These are phyloP conservation scores for Tricholoma terreum DNA, from an alignment of 768 basidiomycete species.

Conservation along the genomic window DNA sequence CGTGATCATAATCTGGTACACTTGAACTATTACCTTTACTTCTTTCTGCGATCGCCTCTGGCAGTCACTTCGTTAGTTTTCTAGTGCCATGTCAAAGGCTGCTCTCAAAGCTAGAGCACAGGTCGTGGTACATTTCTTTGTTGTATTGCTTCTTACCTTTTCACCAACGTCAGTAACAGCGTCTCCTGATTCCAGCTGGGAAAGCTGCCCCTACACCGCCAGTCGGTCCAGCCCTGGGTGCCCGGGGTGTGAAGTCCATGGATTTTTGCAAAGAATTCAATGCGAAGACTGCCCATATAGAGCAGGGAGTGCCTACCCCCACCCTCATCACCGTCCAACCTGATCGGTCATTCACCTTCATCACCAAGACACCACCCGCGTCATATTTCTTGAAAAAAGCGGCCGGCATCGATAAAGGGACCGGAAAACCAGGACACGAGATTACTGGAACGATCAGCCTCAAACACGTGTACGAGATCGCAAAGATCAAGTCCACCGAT, in stretches of 20 bases:
- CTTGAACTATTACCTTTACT: too few species aligned
- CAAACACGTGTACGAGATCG: conserved; percentile 98
- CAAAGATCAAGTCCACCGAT: conserved; percentile 93
- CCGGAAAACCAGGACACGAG: conserved; percentile 78
- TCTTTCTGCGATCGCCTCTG: too few species aligned
- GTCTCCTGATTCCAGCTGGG: conserved; percentile 85
- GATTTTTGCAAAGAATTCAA: conserved; percentile 99
- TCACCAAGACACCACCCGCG: conserved; percentile 88
- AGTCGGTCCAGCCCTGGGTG: conserved; percentile 95
- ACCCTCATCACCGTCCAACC: conserved; percentile 93
- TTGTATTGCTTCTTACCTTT: conserved; percentile 1
- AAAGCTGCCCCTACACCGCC: conserved; percentile 96
- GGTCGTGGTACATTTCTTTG: conserved; percentile 58
- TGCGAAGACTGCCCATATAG: conserved; percentile 88
- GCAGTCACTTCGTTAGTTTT: conserved; percentile 1
- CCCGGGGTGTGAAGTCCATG: conserved; percentile 98
- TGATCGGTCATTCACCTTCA: conserved; percentile 92
- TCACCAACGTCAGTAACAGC: conserved; percentile 40
- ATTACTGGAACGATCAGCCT: conserved; percentile 79
- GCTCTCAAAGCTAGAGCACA: conserved; percentile 62
- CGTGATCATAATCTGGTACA: background rate
- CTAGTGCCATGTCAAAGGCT: conserved; percentile 61
- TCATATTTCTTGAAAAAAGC: conserved; percentile 90
- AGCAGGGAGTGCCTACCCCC: conserved; percentile 82
- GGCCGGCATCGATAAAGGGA: conserved; percentile 87